These are phyloP conservation scores for Excoecaria agallocha DNA, from an alignment of 345 rosid species.

Conservation along the genomic window DNA sequence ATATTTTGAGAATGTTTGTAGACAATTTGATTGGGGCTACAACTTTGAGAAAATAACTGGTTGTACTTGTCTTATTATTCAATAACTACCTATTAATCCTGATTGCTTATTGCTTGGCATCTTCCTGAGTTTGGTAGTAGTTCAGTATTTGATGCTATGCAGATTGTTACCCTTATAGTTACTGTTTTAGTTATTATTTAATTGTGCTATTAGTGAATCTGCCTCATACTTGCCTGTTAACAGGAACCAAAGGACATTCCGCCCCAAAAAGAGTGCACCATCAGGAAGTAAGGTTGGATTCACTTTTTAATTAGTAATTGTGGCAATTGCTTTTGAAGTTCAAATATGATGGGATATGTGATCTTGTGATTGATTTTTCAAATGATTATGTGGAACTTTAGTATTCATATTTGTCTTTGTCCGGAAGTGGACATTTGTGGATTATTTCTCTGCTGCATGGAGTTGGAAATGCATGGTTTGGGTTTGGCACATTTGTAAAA, in stretches of 20 bases:
- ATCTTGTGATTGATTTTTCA: not conserved
- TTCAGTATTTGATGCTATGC: slow-evolving; percentile 1
- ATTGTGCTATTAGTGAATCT: slow-evolving; percentile 12
- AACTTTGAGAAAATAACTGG: not conserved
- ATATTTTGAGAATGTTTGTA: not conserved
- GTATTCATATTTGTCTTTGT: not conserved
- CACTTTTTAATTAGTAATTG: not conserved
- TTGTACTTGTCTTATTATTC: slow-evolving; percentile 1
- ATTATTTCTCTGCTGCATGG: not conserved
- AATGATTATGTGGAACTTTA: not conserved
- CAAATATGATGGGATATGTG: not conserved
- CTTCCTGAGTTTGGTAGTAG: not conserved
- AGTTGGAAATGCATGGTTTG: not conserved
- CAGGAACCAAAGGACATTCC: slow-evolving; percentile 97
- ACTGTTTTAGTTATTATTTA: not conserved
- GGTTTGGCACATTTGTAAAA: not conserved
- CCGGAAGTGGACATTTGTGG: not conserved
- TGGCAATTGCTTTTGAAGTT: not conserved
- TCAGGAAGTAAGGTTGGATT: slow-evolving; percentile 93
- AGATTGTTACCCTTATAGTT: slow-evolving; percentile 6
- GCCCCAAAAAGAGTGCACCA: slow-evolving; percentile 97
- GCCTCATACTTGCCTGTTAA: slow-evolving; percentile 19
- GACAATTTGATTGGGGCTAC: not conserved
- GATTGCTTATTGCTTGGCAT: slow-evolving; percentile 5
- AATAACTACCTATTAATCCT: not conserved